Base-by-base conservation (phyloP, 2,329 filamentous ascomycete species). In the Aspergillus sp. region DNA sequence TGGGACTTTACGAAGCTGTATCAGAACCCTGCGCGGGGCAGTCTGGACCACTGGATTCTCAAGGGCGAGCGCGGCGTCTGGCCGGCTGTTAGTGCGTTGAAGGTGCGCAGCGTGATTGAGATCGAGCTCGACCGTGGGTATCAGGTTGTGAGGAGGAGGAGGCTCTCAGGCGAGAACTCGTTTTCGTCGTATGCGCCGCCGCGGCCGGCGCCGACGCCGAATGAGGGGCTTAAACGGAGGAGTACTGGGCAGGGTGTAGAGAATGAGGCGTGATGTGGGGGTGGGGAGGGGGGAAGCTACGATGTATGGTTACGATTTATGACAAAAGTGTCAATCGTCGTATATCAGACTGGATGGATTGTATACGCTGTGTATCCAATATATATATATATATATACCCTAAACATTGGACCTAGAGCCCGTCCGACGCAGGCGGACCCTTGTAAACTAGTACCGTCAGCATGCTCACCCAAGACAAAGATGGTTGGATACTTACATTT, bases 1-100 rank as follows among this genome's bases (percentile, higher is more conserved):
- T 71, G 76, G 0, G 92, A 96, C 70, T 90, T 95, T 66, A 75
- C 86, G 40, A 82, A 87, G 32, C 74, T 96, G 32, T 79, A 96
- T n/a, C 88, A 95, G 69, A 89, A 88, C 26, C 91, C 91, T 1
- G 93, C 87, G 0, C 79, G 83, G 47, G 83, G 87, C 53, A 86
- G 84, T 8, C 75, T 96, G 3, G 84, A 90, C 52, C 88, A 93
- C 61, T 96, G 92, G 93, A 91, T 95, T 49, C 71, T 85, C 30
- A 81, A 87, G 50, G 93, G 93, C 1, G 93, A 97, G 72, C 77
- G 86, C 56, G 92, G 89, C 59, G 90, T 96, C 0, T 97, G 93
- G 92, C 93, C 92, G 0, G 89, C 90, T 2, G 84, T 96, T 3
- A 86, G 86, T 30, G 90, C 91, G 13, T 73, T 97, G 55, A 87